These are phyloP conservation scores for Sequoiadendron giganteum DNA, from an alignment of 75 land plant genomes.

Conservation along the genomic window DNA sequence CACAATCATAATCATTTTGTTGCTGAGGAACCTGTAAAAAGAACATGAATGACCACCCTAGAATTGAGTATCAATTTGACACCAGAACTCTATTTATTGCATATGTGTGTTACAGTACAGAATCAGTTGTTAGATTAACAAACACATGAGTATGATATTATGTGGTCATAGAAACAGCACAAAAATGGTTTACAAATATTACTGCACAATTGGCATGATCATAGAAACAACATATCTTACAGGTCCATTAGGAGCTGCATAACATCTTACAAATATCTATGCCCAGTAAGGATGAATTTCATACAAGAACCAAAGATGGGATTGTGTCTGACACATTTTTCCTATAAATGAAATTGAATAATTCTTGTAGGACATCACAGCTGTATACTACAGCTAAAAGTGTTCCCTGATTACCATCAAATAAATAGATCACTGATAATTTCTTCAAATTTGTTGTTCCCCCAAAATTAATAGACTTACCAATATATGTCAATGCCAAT, in stretches of 20 bases:
- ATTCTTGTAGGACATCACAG: neutral
- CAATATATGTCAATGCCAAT: neutral
- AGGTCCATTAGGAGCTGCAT: neutral
- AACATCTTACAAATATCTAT: neutral
- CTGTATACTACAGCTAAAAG: neutral
- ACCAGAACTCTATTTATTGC: neutral
- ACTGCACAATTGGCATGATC: neutral
- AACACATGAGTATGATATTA: neutral
- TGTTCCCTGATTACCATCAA: neutral
- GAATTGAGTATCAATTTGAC: neutral
- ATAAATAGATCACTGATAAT: neutral
- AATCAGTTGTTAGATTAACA: neutral
- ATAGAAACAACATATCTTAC: neutral
- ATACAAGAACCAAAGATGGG: neutral
- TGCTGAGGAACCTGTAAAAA: constrained; percentile 88
- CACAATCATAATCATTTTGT: constrained; percentile 91
- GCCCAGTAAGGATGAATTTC: neutral
- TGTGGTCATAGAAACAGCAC: neutral
- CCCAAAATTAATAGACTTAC: neutral
- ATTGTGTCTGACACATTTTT: neutral
- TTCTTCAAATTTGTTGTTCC: neutral
- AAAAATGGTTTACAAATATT: neutral
- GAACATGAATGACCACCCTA: neutral
- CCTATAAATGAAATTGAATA: too few relatives aligned
- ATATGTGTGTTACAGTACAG: neutral